These are phyloP conservation scores for Fusarium sp. DNA, from an alignment of 2,329 filamentous ascomycete species.

Conservation along the genomic window DNA sequence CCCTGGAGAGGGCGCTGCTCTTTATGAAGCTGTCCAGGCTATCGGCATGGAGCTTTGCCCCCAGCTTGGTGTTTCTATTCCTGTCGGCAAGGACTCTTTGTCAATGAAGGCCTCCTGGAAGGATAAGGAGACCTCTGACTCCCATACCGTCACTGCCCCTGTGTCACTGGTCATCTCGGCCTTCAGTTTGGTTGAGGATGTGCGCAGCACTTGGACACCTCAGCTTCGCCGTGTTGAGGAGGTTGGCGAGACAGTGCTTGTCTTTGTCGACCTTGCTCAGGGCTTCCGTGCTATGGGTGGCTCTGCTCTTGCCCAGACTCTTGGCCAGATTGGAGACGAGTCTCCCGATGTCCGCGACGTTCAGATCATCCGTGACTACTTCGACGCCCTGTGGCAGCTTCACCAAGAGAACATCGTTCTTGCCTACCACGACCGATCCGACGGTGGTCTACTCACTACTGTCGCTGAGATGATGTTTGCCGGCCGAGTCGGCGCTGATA, in stretches of 20 bases:
- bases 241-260: conserved; percentile 86
- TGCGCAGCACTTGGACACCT: conserved; percentile 92
- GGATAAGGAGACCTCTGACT: conserved; percentile 71
- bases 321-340: conserved; percentile 86
- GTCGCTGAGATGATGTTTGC: conserved; percentile 98
- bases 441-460: conserved; percentile 91
- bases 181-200: conserved; percentile 85
- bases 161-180: conserved; percentile 92
- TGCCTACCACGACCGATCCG: conserved; percentile 94
- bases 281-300: conserved; percentile 87
- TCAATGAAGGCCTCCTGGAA: conserved; percentile 99
- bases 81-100: conserved; percentile 97
- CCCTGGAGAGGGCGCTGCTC: conserved; percentile 88
- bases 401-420: conserved; percentile 75
- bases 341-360: conserved; percentile 87
- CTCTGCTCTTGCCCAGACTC: conserved; percentile 89
- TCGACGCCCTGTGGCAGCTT: conserved; percentile 80
- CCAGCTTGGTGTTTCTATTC: conserved; percentile 89
- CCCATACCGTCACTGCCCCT: conserved; percentile 90
- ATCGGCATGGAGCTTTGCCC: conserved; percentile 94
- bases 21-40: conserved; percentile 94
- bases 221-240: conserved; percentile 85
- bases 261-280: conserved; percentile 90
- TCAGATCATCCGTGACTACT: conserved; percentile 87
- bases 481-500: conserved; percentile 86